These are phyloP conservation scores for Claviceps africana DNA, from an alignment of 2,329 filamentous ascomycete species.

Conservation along the genomic window DNA sequence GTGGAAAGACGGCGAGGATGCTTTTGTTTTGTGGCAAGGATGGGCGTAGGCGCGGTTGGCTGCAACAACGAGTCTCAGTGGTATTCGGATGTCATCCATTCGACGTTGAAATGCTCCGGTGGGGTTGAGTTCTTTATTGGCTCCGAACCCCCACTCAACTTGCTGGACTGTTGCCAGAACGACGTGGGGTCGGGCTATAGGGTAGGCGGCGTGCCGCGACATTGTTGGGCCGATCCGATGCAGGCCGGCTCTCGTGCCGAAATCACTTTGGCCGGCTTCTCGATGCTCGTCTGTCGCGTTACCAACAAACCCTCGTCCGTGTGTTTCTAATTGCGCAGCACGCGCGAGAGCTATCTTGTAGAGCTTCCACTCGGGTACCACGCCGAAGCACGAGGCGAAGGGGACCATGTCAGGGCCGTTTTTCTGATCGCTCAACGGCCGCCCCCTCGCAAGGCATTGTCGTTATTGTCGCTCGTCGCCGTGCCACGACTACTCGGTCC, in stretches of 20 bases:
- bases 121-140: too few species aligned
- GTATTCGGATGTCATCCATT: too few species aligned
- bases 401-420: constrained; percentile 1
- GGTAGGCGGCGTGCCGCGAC: constrained; percentile 4
- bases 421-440: neutral
- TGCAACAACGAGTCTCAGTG: too few species aligned
- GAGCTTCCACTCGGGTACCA: neutral
- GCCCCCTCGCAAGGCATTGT: neutral
- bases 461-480: neutral
- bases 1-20: too few species aligned
- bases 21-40: too few species aligned
- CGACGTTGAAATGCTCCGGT: too few species aligned
- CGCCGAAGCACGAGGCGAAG: neutral
- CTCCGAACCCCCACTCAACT: too few species aligned
- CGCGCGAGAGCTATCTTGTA: neutral
- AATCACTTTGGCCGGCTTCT: too few species aligned
- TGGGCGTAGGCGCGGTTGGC: too few species aligned
- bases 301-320: neutral
- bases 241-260: neutral
- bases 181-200: too few species aligned
- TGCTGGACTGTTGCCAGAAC: too few species aligned
- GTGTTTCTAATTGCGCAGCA: neutral
- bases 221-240: constrained; percentile 4
- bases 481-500: constrained; percentile 18
- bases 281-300: neutral